Conservation (phyloP, 768 basidiomycete genomes). For the Auriscalpium vulgare region DNA sequence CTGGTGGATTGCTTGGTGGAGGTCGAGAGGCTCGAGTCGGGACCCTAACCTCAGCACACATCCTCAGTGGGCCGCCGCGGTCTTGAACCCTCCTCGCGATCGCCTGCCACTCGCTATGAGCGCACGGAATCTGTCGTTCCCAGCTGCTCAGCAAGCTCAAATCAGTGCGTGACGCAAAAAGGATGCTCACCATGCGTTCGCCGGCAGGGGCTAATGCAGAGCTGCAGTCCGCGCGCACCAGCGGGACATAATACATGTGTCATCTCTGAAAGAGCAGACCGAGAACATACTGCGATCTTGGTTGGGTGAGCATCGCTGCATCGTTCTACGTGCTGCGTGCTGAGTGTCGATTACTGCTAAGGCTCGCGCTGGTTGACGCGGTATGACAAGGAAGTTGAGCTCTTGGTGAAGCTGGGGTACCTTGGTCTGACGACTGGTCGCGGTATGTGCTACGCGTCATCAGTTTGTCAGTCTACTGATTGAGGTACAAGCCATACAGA, state of each 20-base stretch:
- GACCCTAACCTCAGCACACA: conserved; percentile 1
- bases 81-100: not conserved
- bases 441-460: conserved; percentile 35
- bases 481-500: conserved; percentile 53
- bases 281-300: conserved; percentile 69
- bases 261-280: conserved; percentile 65
- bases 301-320: conserved; percentile 47
- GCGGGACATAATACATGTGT: conserved; percentile 71
- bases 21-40: conserved; percentile 1
- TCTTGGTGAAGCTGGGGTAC: conserved; percentile 60
- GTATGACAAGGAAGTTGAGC: conserved; percentile 77
- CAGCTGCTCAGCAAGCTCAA: conserved; percentile 76
- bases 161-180: conserved; percentile 52
- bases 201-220: conserved; percentile 8
- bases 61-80: too few relatives aligned
- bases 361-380: conserved; percentile 74
- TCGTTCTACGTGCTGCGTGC: not conserved
- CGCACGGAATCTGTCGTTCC: conserved; percentile 37
- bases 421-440: conserved; percentile 68
- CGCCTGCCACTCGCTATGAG: not conserved
- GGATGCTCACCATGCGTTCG: not conserved
- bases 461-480: conserved; percentile 3
- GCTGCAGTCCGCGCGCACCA: conserved; percentile 77
- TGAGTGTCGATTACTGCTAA: conserved; percentile 21
- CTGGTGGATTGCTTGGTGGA: not conserved